phyloP scores from a whole-genome alignment of 352 stramenopile genomes.

The Saprolegnia diclina region DNA sequence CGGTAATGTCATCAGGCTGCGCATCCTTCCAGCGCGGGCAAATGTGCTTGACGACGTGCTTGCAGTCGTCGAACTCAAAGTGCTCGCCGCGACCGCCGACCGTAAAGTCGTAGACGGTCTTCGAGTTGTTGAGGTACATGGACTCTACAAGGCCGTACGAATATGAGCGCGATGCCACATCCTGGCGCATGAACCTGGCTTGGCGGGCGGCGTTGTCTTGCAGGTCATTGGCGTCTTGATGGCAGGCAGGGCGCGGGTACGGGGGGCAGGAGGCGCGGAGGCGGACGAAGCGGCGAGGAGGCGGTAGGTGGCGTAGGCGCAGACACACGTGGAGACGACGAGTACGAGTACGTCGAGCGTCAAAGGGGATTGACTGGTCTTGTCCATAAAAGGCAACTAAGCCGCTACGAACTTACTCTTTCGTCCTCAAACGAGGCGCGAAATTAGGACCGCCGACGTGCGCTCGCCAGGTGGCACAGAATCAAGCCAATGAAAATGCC shows the following conservation, averaged over 20 bases:
- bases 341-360: not conserved
- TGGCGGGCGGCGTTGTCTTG: not conserved
- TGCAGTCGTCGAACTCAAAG: conserved; percentile 79
- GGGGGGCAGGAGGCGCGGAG: not conserved
- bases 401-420: too few relatives aligned
- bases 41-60: conserved; percentile 64
- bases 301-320: conserved; percentile 8
- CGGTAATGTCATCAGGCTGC: conserved; percentile 50
- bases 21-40: conserved; percentile 55
- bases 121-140: conserved; percentile 75
- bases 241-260: not conserved
- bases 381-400: conserved; percentile 1
- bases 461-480: too few relatives aligned
- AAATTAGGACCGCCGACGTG: not conserved
- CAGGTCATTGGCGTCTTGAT: not conserved
- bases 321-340: conserved; percentile 12
- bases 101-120: conserved; percentile 60
- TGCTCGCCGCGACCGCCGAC: conserved; percentile 46
- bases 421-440: not conserved
- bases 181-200: not conserved
- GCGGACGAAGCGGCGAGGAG: not conserved
- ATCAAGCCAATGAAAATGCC: too few relatives aligned
- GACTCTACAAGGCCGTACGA: conserved; percentile 32
- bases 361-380: not conserved
- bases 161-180: not conserved